These are phyloP conservation scores for Populus hybrid DNA, from an alignment of 441 rosid species.

Conservation along the genomic window DNA sequence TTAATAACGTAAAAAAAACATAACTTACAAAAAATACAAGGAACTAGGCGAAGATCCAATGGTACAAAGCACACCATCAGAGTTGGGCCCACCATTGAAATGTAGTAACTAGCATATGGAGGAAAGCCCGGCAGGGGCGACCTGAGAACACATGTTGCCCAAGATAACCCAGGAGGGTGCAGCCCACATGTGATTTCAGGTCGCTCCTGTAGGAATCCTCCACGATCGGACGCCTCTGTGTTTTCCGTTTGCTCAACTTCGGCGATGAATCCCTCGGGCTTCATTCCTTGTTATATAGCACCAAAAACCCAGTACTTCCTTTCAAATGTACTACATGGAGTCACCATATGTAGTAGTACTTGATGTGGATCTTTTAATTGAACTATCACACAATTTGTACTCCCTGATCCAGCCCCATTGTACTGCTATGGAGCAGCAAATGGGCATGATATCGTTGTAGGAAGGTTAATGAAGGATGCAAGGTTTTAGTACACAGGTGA, in stretches of 20 bases:
- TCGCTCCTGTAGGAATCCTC: slow-evolving; percentile 49
- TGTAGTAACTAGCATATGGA: slow-evolving; percentile 10
- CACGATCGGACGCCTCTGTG: slow-evolving; percentile 1
- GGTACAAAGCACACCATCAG: neutral
- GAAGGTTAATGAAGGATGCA: neutral
- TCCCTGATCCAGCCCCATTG: neutral
- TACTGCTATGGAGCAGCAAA: neutral
- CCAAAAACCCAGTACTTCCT: neutral
- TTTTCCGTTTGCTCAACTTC: neutral
- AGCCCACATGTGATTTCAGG: slow-evolving; percentile 43
- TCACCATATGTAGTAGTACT: neutral
- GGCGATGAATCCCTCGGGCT: neutral
- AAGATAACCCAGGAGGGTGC: neutral
- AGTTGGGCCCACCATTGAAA: neutral
- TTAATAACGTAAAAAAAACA: neutral
- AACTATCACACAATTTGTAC: neutral
- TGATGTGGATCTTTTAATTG: neutral
- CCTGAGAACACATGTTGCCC: slow-evolving; percentile 54
- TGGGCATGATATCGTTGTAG: neutral
- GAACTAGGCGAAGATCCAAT: neutral
- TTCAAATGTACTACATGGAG: neutral
- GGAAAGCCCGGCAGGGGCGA: slow-evolving; percentile 57
- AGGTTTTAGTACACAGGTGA: neutral
- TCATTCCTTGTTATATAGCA: neutral
- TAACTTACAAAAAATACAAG: neutral